Base-by-base conservation (phyloP, 768 basidiomycete genomes). In the Termitomyces sp. region DNA sequence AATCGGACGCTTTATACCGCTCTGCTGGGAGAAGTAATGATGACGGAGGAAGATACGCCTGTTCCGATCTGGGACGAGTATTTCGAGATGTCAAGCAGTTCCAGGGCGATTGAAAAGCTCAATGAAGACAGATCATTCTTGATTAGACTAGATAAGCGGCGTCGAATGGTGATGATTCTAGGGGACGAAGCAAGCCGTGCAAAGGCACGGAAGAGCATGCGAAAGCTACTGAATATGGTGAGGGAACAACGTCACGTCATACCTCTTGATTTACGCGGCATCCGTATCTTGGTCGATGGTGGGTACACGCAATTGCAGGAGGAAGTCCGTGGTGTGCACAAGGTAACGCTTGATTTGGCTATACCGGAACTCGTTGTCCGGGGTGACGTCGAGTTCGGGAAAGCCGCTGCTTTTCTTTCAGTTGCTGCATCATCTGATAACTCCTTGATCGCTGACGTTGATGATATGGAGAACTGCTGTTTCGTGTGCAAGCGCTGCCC, bases 31-130 rank as follows among this genome's bases (percentile, higher is more conserved):
- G 63, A 71, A 14, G 47, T 53, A 19, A 56, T 75, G 14, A 54
- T 78, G 33, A 60, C 60, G 14, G 48, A 43, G 15, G 66, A 70
- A 0, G 72, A 74, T 3, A 67, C 65, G 11, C n/a, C 56, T 0
- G 57, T 58, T 21, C 55, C 60, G 1, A 56, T 76, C 3, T 84
- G 83, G 81, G 76, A 80, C 49, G 75, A 76, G 17, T 79, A 78
- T 54, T 75, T 83, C 56, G 70, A 74, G 15, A 66, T 69, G n/a
- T 49, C 70, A n/a, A 75, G 73, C 55, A 76, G 79, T 41, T 54
- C 57, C 21, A 69, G 70, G 26, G 67, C 67, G 9, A 51, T 83
- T 30, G 70, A 73, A n/a, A 63, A 65, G 28, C 35, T 80, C 21
- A 75, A 75, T 57, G 42, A 60, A 9, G 67, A 71, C 14, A 66